A percentile compares a stretch with the other conserved stretches of the same genome.
These are phyloP conservation scores for Aschersonia sp. DNA, from an alignment of 2,329 filamentous ascomycete genomes.

Conservation along the genomic window DNA sequence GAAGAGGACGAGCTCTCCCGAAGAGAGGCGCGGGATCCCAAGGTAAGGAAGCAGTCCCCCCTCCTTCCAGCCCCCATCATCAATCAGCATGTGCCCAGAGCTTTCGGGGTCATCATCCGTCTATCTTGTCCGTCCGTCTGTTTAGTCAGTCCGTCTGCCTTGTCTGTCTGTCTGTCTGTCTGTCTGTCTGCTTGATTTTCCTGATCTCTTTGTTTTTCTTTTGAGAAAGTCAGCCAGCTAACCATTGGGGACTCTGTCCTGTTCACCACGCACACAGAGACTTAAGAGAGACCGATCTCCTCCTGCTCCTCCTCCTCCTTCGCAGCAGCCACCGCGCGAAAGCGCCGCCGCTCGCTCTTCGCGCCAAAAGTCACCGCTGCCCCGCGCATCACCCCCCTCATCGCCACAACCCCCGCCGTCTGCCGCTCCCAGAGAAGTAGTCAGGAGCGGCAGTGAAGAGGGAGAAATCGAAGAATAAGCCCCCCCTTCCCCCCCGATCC, in stretches of 20 bases:
- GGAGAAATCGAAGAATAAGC: constrained; percentile 76
- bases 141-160: background rate
- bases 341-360: too few relatives aligned
- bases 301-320: too few relatives aligned
- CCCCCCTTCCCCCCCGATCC: too few relatives aligned
- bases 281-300: constrained; percentile 39
- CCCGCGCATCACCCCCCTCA: constrained; percentile 30
- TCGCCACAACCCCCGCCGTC: constrained; percentile 38
- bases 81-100: background rate
- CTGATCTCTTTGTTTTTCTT: background rate
- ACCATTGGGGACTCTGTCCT: background rate
- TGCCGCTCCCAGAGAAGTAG: constrained; percentile 27
- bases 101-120: too few relatives aligned
- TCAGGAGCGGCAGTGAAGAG: constrained; percentile 73
- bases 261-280: constrained; percentile 24
- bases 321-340: too few relatives aligned
- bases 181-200: background rate
- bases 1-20: constrained; percentile 58
- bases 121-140: background rate
- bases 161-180: background rate
- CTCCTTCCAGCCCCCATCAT: background rate
- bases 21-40: constrained; percentile 50
- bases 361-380: constrained; percentile 44
- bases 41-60: constrained; percentile 28
- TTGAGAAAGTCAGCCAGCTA: too few relatives aligned